Percentiles rank a stretch among this genome's conserved stretches.
These are phyloP conservation scores for Russula griseocarnosa DNA, from an alignment of 768 basidiomycete species.

Conservation along the genomic window DNA sequence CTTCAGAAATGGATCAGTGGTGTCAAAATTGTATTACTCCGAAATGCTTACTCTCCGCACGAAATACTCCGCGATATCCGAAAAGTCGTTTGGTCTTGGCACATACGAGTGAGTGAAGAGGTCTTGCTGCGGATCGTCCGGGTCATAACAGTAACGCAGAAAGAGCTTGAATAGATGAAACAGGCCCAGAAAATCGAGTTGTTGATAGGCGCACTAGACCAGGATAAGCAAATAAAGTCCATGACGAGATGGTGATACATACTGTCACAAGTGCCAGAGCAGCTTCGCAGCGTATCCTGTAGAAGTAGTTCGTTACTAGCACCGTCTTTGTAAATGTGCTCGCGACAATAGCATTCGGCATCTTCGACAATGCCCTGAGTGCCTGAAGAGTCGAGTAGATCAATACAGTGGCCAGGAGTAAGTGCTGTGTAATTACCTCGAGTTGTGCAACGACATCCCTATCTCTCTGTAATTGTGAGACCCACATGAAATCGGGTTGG, in stretches of 20 bases:
- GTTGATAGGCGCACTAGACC: constrained; percentile 73
- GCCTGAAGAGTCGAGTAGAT: constrained; percentile 53
- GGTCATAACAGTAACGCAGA: constrained; percentile 84
- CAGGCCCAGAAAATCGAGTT: constrained; percentile 82
- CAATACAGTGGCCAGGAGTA: constrained; percentile 21
- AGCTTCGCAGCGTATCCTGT: constrained; percentile 93
- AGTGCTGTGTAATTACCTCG: constrained; percentile 52
- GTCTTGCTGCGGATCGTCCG: constrained; percentile 75
- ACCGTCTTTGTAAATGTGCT: constrained; percentile 91
- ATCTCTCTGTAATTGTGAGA: constrained; percentile 91
- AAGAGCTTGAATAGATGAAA: constrained; percentile 97
- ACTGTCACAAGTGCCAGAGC: constrained; percentile 79
- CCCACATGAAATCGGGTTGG: constrained; percentile 99
- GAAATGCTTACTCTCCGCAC: constrained; percentile 72
- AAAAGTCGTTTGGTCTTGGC: constrained; percentile 94
- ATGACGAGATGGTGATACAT: constrained; percentile 34
- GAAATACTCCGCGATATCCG: constrained; percentile 88
- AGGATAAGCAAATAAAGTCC: constrained; percentile 15
- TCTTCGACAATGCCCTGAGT: constrained; percentile 78
- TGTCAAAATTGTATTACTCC: constrained; percentile 1
- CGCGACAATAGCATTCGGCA: constrained; percentile 80
- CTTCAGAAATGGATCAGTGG: constrained; percentile 38
- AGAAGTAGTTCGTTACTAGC: constrained; percentile 93
- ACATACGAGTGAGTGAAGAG: constrained; percentile 84
- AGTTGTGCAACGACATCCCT: constrained; percentile 95